These are phyloP conservation scores for Magnusiomyces clavatus DNA, from an alignment of 1,139 yeast genomes.

Conservation along the genomic window DNA sequence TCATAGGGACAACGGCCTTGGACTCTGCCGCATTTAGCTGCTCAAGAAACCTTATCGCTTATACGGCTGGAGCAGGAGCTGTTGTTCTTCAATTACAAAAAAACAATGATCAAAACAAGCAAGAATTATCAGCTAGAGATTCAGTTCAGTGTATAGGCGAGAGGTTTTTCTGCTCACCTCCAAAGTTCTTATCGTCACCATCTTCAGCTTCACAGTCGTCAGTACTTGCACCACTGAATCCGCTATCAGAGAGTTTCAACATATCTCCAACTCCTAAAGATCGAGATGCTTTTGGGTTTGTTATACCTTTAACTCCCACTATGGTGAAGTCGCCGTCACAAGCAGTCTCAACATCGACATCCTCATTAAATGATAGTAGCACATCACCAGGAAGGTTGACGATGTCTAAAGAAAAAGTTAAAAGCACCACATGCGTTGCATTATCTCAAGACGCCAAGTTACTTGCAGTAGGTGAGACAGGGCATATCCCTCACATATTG, in stretches of 20 bases:
- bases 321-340: neutral
- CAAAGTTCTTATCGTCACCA: constrained; percentile 7
- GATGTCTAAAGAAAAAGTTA: constrained; percentile 37
- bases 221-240: neutral
- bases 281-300: neutral
- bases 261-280: neutral
- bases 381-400: neutral
- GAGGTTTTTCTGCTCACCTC: constrained; percentile 17
- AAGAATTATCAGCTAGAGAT: no score
- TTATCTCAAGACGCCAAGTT: constrained; percentile 45
- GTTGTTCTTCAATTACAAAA: constrained; percentile 36
- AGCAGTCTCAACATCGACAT: neutral
- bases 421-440: constrained; percentile 49
- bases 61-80: constrained; percentile 64
- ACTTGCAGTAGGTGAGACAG: constrained; percentile 61
- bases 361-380: neutral
- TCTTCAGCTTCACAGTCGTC: neutral
- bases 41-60: constrained; percentile 42
- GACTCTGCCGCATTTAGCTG: constrained; percentile 36
- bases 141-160: neutral
- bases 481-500: constrained; percentile 56
- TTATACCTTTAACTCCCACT: neutral
- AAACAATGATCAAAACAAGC: no score
- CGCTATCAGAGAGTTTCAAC: neutral
- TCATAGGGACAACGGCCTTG: constrained; percentile 40